Base-by-base conservation (phyloP, 164 flowering plant species). In the Chimonanthus salicifolius region DNA sequence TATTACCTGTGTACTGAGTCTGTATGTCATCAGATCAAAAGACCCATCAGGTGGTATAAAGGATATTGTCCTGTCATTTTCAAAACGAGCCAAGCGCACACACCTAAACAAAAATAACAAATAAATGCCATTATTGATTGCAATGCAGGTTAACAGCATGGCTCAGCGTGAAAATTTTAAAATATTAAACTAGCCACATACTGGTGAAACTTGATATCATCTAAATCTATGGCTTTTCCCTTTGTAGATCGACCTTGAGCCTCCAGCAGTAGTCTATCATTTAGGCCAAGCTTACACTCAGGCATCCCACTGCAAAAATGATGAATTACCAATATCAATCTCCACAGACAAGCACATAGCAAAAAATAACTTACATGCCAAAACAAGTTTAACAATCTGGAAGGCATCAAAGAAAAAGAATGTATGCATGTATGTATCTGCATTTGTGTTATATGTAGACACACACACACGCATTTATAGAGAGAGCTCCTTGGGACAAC, bases 201-300 rank as follows among this genome's bases (percentile, higher is more conserved):
- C 99, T 95, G 99, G 83, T 95, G 99, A 83, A 95, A 95, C 77
- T 93, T 95, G 76, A 95, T 93, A 75, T 95, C 99, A 78, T 95
- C 99, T 75, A 95, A 85, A 80, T 95, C 98, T 79, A 95, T 95
- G 64, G 99, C 94, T 82, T 95, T 95, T 77, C 99, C 99, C 75
- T 95, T 95, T 18, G 98, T 88, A 49, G 99, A 65, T 71, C 97
- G 85, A 47, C 98, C 98, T 81, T 95, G 98, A 54, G 99, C 99
- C 80, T 95, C 99, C 83, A 95, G 76, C 54, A 95, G 77, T 47
- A 93, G 89, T 84, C 98, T 87, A 79, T 95, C 99, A 76, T 95
- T 95, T 47, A 95, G 88, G 64, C 98, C 98, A 77, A 95, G 97
- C 82, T 95, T 95, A 78, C 99, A 95, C 83, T 95, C 99, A 1